phyloP scores from a whole-genome alignment of 139 green algal genomes.

The Raphidocelis subcapitata region DNA sequence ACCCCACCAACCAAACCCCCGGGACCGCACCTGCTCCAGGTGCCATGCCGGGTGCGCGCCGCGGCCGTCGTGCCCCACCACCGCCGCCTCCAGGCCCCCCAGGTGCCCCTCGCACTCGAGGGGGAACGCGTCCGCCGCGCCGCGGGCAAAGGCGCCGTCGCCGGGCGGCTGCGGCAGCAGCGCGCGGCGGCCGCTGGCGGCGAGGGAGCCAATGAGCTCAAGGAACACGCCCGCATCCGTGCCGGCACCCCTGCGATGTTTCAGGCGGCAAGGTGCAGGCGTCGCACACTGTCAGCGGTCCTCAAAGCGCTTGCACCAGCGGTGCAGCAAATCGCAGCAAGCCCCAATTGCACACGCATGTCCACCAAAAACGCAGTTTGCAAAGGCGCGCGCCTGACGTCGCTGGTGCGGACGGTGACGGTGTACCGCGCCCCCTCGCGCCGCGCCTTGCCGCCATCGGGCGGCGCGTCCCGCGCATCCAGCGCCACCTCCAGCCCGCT shows the following conservation, averaged over 20 bases:
- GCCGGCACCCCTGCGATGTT: constrained; percentile 43
- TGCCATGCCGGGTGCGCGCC: constrained; percentile 45
- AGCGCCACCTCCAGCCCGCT: constrained; percentile 50
- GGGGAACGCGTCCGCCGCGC: too few relatives aligned
- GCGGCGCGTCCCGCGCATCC: constrained; percentile 31
- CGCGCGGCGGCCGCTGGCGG: neutral
- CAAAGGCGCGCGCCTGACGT: constrained; percentile 24
- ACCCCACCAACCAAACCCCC: too few relatives aligned
- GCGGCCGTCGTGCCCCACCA: constrained; percentile 61
- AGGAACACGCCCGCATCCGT: constrained; percentile 61
- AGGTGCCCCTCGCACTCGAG: too few relatives aligned
- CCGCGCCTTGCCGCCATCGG: too few relatives aligned
- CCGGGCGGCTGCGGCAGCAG: neutral
- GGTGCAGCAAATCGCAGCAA: neutral
- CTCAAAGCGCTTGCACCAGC: neutral
- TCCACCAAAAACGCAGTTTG: neutral
- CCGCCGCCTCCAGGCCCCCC: neutral
- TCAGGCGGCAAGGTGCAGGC: neutral
- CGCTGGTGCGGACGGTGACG: constrained; percentile 39
- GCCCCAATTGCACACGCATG: neutral
- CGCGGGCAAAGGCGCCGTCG: too few relatives aligned
- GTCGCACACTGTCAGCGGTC: neutral
- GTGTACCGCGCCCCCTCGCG: constrained; percentile 33
- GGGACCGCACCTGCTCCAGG: constrained; percentile 52
- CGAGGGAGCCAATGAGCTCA: constrained; percentile 44